These are phyloP conservation scores for Pistacia atlantica DNA, from an alignment of 345 rosid species.

Conservation along the genomic window DNA sequence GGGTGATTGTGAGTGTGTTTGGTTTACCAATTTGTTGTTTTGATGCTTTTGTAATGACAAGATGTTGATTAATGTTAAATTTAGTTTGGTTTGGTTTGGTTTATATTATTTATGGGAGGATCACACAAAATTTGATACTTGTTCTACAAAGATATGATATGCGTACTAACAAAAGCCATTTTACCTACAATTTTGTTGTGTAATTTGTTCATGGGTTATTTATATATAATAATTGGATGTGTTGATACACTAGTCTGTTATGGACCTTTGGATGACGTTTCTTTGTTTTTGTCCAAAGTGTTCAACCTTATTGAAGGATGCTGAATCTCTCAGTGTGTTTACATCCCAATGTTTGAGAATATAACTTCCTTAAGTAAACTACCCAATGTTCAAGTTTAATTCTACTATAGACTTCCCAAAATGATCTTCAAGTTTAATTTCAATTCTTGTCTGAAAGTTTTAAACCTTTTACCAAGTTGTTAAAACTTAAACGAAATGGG, in stretches of 20 bases:
- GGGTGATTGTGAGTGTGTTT: not conserved
- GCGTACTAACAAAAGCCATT: not conserved
- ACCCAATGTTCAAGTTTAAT: constrained; percentile 8
- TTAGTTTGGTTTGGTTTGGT: not conserved
- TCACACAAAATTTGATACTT: not conserved
- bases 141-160: not conserved
- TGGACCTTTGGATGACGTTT: not conserved
- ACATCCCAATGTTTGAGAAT: not conserved
- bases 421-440: not conserved
- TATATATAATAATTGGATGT: too few species aligned
- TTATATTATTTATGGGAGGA: not conserved
- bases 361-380: too few species aligned
- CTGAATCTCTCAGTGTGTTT: too few species aligned
- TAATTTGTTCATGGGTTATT: not conserved
- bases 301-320: not conserved
- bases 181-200: not conserved
- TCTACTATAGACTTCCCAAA: not conserved
- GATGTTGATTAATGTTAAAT: not conserved
- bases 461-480: too few species aligned
- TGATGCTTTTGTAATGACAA: not conserved
- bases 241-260: not conserved
- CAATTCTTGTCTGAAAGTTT: not conserved
- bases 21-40: too few species aligned
- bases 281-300: not conserved
- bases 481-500: too few species aligned